Percentiles rank a stretch among this genome's conserved stretches.
These are phyloP conservation scores for Cynara cardunculus DNA, from an alignment of 129 eudicot genomes.

Conservation along the genomic window DNA sequence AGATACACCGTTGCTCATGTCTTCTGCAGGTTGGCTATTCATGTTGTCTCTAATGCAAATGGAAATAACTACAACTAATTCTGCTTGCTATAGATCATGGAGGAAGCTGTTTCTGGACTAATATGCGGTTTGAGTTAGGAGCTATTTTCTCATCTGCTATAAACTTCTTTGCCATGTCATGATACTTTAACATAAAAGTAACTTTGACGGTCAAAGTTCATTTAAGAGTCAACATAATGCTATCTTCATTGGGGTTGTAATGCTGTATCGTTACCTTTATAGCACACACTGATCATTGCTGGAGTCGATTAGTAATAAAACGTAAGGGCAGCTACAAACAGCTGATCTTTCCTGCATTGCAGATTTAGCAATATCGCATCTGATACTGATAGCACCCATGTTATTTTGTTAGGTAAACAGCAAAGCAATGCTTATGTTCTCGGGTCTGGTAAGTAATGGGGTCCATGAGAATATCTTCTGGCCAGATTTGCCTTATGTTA, in stretches of 20 bases:
- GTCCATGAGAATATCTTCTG: slow-evolving; percentile 83
- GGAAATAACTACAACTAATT: neutral
- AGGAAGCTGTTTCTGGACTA: neutral
- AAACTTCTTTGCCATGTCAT: neutral
- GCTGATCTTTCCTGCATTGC: neutral
- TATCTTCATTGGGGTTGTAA: neutral
- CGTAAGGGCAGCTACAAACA: neutral
- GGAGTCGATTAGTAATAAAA: neutral
- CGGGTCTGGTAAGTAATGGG: slow-evolving; percentile 64
- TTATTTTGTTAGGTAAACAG: slow-evolving; percentile 71
- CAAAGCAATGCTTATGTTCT: slow-evolving; percentile 85
- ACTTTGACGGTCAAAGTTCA: neutral
- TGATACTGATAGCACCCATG: slow-evolving; percentile 20
- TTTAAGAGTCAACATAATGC: neutral
- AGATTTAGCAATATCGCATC: neutral
- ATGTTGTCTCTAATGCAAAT: neutral
- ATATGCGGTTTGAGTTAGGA: slow-evolving; percentile 1
- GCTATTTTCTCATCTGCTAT: neutral
- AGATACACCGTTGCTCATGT: neutral
- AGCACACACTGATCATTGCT: neutral
- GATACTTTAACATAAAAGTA: neutral
- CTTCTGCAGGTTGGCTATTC: neutral
- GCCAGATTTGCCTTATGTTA: slow-evolving; percentile 94
- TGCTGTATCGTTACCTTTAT: neutral
- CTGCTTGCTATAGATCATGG: neutral